These are phyloP conservation scores for Sesbania bispinosa DNA, from an alignment of 306 rosid species.

Conservation along the genomic window DNA sequence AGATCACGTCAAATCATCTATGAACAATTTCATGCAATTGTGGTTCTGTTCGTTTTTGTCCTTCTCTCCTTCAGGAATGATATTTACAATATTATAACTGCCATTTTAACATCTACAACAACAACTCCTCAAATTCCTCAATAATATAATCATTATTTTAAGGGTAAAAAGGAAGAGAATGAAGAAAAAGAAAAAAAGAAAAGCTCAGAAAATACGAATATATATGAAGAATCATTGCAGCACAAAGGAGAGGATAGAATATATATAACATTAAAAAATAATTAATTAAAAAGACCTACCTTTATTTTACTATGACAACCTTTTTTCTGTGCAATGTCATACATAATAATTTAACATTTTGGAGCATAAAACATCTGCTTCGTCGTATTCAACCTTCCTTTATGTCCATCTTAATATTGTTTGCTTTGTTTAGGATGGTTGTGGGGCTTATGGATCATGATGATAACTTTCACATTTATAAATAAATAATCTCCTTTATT, in stretches of 20 bases:
- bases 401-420: slow-evolving; percentile 11
- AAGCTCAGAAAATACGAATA: too few relatives aligned
- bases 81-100: slow-evolving; percentile 20
- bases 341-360: slow-evolving; percentile 14
- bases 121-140: slow-evolving; percentile 59
- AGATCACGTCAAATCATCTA: slow-evolving; percentile 33
- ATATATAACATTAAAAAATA: background rate
- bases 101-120: slow-evolving; percentile 35
- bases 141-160: too few relatives aligned
- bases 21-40: background rate
- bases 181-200: background rate
- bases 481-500: background rate
- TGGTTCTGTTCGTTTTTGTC: background rate
- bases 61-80: background rate
- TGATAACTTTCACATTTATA: slow-evolving; percentile 9
- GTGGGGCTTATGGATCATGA: slow-evolving; percentile 36
- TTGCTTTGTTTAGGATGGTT: slow-evolving; percentile 35
- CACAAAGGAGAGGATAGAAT: background rate
- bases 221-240: background rate
- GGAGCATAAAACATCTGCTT: slow-evolving; percentile 47
- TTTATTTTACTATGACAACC: slow-evolving; percentile 44
- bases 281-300: slow-evolving; percentile 4
- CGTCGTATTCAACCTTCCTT: slow-evolving; percentile 55
- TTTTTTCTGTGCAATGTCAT: slow-evolving; percentile 27
- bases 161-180: slow-evolving; percentile 26